Conservation (phyloP, 164 flowering plant genomes). For the Warburgia ugandensis region DNA sequence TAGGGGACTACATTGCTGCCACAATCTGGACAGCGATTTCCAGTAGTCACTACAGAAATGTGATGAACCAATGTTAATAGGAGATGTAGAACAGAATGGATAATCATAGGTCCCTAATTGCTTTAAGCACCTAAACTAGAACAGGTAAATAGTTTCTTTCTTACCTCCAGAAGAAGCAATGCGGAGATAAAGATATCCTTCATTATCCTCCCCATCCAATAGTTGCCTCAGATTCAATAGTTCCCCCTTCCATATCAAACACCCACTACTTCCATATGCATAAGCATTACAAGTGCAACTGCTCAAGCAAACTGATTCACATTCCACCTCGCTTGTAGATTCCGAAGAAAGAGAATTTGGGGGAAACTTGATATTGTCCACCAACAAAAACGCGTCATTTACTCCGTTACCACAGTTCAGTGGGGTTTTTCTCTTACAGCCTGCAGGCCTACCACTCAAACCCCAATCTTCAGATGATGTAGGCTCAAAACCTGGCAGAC, state of each 20-base stretch:
- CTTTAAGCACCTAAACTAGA: neutral
- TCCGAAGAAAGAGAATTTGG: neutral
- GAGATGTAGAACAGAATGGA: neutral
- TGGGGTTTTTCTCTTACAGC: conserved; percentile 17
- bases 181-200: conserved; percentile 1
- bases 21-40: conserved; percentile 1
- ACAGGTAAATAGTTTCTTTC: neutral
- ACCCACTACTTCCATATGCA: neutral
- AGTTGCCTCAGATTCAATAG: neutral
- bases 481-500: conserved; percentile 18
- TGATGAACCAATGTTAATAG: neutral
- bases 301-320: neutral
- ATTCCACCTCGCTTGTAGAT: neutral
- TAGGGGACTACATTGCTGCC: conserved; percentile 4
- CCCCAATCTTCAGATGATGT: conserved; percentile 9
- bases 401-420: conserved; percentile 17
- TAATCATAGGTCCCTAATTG: neutral
- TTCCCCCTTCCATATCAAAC: neutral
- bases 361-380: conserved; percentile 20
- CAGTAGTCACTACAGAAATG: neutral
- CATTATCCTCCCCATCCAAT: neutral
- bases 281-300: conserved; percentile 5
- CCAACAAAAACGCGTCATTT: conserved; percentile 18
- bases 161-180: neutral
- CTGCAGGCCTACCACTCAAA: conserved; percentile 10